These are phyloP conservation scores for Mortierella sp. DNA, from an alignment of 371 early-diverging fungal species.

Conservation along the genomic window DNA sequence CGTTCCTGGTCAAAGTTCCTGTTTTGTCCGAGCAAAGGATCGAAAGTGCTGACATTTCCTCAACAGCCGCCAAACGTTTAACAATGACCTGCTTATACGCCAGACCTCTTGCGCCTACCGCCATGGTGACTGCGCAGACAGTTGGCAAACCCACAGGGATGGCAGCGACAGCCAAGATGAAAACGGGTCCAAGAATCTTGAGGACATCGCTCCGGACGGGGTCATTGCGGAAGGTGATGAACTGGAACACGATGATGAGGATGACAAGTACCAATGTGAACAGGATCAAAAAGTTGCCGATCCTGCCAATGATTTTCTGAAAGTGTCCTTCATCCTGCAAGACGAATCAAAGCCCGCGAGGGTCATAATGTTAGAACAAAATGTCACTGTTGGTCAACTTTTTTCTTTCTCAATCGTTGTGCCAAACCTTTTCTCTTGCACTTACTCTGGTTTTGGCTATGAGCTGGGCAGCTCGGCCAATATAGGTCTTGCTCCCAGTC, in stretches of 20 bases:
- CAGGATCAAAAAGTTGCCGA: conserved; percentile 57
- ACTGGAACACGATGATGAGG: conserved; percentile 80
- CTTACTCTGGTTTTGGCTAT: conserved; percentile 68
- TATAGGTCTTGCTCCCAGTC: conserved; percentile 89
- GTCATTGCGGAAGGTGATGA: conserved; percentile 31
- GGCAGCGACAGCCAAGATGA: conserved; percentile 90
- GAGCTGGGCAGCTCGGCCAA: conserved; percentile 91
- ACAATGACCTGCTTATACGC: conserved; percentile 94
- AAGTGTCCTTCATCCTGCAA: conserved; percentile 85
- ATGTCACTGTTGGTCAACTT: too few species aligned
- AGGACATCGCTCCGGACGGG: conserved; percentile 36
- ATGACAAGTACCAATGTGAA: conserved; percentile 67
- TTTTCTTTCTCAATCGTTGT: too few species aligned
- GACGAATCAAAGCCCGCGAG: too few species aligned
- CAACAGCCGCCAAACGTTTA: conserved; percentile 92
- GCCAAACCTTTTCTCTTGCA: not conserved
- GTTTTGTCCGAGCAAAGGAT: conserved; percentile 97
- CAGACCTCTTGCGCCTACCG: conserved; percentile 90
- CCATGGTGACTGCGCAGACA: conserved; percentile 96
- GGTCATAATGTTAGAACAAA: too few species aligned
- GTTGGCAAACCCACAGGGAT: conserved; percentile 96
- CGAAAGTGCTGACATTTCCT: conserved; percentile 93
- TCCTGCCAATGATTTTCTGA: conserved; percentile 63
- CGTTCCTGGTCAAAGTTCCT: conserved; percentile 93
- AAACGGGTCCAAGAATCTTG: conserved; percentile 45